Evolutionary conservation across 176 grass and related monocot species (phyloP).

Genomic region (Rhynchospora breviuscula): DNA sequence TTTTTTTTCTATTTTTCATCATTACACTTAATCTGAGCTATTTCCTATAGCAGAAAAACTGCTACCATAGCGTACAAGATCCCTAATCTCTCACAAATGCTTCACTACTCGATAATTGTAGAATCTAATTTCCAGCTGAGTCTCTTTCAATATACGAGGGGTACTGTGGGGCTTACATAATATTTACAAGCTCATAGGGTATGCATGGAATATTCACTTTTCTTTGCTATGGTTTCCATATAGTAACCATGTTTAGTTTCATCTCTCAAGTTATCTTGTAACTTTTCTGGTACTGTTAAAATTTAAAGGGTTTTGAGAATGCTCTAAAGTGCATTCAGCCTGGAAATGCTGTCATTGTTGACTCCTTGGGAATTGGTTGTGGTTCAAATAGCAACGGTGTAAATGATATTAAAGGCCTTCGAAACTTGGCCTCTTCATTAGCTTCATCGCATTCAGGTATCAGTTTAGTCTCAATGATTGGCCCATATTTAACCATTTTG

Average conservation of each 20-base stretch:
- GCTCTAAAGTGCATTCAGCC: slow-evolving; percentile 48
- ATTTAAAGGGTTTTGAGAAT: slow-evolving; percentile 59
- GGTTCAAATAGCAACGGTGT: slow-evolving; percentile 20
- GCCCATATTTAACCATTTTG: background rate
- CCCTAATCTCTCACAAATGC: background rate
- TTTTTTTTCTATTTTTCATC: background rate
- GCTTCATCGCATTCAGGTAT: slow-evolving; percentile 53
- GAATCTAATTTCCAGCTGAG: background rate
- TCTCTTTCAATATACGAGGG: background rate
- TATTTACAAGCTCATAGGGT: background rate
- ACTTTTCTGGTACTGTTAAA: slow-evolving; percentile 25
- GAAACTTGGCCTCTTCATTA: slow-evolving; percentile 57
- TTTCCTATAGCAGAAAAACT: background rate
- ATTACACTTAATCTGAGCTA: too few species aligned
- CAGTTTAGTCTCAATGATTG: background rate
- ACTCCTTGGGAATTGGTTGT: slow-evolving; percentile 1
- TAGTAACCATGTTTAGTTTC: background rate
- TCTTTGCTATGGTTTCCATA: background rate
- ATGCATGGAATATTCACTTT: background rate
- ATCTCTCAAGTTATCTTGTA: background rate
- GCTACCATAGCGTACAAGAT: background rate
- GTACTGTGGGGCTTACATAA: background rate
- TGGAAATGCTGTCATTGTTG: background rate
- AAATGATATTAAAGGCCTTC: slow-evolving; percentile 41
- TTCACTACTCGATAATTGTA: background rate